phyloP scores from a whole-genome alignment of 345 rosid species.

The Salix arbutifolia region DNA sequence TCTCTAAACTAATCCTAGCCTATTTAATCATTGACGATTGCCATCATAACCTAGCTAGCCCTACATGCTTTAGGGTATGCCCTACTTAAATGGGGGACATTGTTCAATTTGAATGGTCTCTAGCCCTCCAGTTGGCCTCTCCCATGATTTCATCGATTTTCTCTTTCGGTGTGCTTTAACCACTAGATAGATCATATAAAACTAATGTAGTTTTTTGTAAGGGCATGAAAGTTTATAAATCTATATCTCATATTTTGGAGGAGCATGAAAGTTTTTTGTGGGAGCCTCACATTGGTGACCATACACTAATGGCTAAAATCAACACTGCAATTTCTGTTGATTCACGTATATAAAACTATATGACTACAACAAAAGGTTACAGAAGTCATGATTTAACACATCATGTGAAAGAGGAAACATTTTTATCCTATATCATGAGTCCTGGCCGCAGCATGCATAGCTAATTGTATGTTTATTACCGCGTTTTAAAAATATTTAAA shows the following conservation, averaged over 20 bases:
- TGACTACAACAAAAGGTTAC: not conserved
- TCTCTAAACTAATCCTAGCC: not conserved
- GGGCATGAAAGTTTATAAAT: no score
- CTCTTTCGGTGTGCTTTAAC: not conserved
- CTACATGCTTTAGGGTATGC: not conserved
- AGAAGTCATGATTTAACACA: slow-evolving; percentile 5
- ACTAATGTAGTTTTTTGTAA: no score
- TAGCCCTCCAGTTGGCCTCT: not conserved
- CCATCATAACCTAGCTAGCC: not conserved
- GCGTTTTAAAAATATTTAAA: no score
- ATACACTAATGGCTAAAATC: slow-evolving; percentile 6
- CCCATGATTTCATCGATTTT: not conserved
- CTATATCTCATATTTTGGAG: not conserved
- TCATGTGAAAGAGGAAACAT: not conserved
- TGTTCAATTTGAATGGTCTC: not conserved
- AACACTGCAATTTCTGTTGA: not conserved
- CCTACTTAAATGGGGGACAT: not conserved
- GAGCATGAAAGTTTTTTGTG: not conserved
- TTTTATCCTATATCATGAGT: not conserved
- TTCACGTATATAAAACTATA: not conserved
- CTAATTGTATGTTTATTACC: no score
- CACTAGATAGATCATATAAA: not conserved
- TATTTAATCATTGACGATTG: not conserved
- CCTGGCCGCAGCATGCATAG: not conserved
- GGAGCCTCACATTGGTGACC: not conserved